A percentile compares a stretch with the other conserved stretches of the same genome.
phyloP scores from a whole-genome alignment of 2,329 filamentous ascomycete genomes.

The Epicoccum sorghinum region DNA sequence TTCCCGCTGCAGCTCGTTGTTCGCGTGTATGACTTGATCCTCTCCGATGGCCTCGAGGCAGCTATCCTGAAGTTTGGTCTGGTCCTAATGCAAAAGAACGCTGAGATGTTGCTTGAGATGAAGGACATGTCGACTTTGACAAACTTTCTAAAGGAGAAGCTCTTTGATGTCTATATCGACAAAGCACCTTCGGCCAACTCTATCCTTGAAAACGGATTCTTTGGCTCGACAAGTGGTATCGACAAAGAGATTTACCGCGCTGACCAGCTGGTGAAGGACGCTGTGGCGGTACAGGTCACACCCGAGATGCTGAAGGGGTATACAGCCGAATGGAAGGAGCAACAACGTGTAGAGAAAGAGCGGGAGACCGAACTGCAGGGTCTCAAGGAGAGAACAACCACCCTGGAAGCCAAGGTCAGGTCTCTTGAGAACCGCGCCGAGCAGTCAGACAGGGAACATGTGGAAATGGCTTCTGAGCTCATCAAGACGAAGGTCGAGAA shows the following conservation, averaged over 20 bases:
- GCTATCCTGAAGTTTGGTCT: constrained; percentile 95
- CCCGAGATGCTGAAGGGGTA: constrained; percentile 82
- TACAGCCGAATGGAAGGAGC: constrained; percentile 89
- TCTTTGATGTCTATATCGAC: constrained; percentile 98
- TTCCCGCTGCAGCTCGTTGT: constrained; percentile 96
- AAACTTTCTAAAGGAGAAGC: constrained; percentile 86
- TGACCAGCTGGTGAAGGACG: constrained; percentile 90
- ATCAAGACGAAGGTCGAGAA: constrained; percentile 94
- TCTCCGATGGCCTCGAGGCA: constrained; percentile 85
- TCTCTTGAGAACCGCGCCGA: constrained; percentile 86
- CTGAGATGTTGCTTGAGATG: constrained; percentile 76
- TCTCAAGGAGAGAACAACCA: constrained; percentile 62
- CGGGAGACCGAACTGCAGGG: constrained; percentile 80
- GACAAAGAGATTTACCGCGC: constrained; percentile 97
- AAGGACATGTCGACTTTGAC: constrained; percentile 91
- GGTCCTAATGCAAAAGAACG: constrained; percentile 95
- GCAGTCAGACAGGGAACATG: constrained; percentile 87
- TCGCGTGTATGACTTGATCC: constrained; percentile 92
- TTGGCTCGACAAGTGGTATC: constrained; percentile 85
- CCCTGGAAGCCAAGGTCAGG: constrained; percentile 77
- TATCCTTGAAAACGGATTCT: constrained; percentile 95
- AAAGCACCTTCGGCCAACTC: constrained; percentile 90
- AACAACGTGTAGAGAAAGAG: constrained; percentile 79
- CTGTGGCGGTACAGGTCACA: constrained; percentile 84
- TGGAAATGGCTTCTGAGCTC: constrained; percentile 86